Base-by-base conservation (phyloP, 495 filamentous ascomycete species). In the Talaromyces wortmannii region DNA sequence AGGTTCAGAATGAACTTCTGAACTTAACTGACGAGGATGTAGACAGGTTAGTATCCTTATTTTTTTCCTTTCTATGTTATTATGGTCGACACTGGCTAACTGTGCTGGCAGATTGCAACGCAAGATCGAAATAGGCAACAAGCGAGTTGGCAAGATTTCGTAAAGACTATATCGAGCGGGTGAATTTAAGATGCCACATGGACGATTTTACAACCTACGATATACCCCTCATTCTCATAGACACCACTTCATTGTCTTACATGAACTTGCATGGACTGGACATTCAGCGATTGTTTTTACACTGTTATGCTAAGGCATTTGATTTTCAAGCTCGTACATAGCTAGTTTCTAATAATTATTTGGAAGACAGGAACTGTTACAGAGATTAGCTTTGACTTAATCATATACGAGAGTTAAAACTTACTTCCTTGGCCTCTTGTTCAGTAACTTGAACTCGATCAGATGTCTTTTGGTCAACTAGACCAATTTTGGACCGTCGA, bases 91-190 rank as follows among this genome's bases (percentile, higher is more conserved):
- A 30, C 31, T 60, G 46, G 53, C 67, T 72, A 55, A 73, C 55
- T 52, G 46, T 42, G 53, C 15, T 36, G 55, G 32, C 52, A 80
- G 85, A 49, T 70, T 94, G 46, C 79, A 80, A 48, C 78, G 80
- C 60, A 98, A 98, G 79, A 71, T 96, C 53, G 78, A 82, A 51
- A 78, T 96, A 60, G 91, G 85, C 33, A 95, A 88, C 77, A 88
- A 91, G 67, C 77, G 90, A 52, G 76, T 88, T n/a, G 81, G 79
- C 55, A 88, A 88, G 71, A 87, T 97, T 29, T 82, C 77, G 32
- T 89, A 72, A 74, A 45, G 31, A 3, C 3, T 53, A 42, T 42
- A 18, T 7, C 15, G 51, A 53, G 31, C 7, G 16, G 6, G n/a
- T 46, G 49, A 31, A 52, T 32, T 44, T 32, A 40, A 46, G 7